A percentile compares a stretch with the other conserved stretches of the same genome.
phyloP scores from a whole-genome alignment of 345 rosid species.

The Turnera subulata region DNA sequence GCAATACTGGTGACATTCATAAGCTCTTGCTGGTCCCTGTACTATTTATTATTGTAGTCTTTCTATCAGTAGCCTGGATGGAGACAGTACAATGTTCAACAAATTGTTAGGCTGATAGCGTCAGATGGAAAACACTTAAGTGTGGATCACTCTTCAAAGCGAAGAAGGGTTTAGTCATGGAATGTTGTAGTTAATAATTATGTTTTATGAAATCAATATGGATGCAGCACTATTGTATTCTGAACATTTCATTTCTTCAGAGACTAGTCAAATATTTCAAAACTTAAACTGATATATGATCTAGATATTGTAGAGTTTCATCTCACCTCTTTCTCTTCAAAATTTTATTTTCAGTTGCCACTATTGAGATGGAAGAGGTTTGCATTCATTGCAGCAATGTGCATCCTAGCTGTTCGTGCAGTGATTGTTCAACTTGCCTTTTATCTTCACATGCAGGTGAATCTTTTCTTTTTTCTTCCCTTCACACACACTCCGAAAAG shows the following conservation, averaged over 20 bases:
- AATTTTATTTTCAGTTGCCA: slow-evolving; percentile 57
- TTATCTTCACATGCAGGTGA: slow-evolving; percentile 86
- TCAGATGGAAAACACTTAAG: background rate
- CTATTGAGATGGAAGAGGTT: slow-evolving; percentile 89
- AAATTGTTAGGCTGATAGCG: background rate
- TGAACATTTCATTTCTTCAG: background rate
- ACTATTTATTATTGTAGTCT: too few relatives aligned
- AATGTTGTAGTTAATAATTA: background rate
- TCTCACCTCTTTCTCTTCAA: background rate
- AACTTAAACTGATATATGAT: too few relatives aligned
- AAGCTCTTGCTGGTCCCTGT: too few relatives aligned
- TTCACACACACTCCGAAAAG: background rate
- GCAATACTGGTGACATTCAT: too few relatives aligned
- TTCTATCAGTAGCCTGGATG: too few relatives aligned
- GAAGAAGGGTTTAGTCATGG: background rate
- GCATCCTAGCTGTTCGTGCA: slow-evolving; percentile 92
- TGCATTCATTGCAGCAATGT: slow-evolving; percentile 91
- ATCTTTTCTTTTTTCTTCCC: background rate
- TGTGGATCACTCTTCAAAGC: background rate
- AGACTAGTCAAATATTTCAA: too few relatives aligned
- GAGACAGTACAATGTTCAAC: too few relatives aligned
- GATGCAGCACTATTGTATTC: too few relatives aligned
- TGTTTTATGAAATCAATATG: too few relatives aligned
- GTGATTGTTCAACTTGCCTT: slow-evolving; percentile 91
- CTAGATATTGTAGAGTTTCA: too few relatives aligned